Evolutionary conservation across 805 yeast species (phyloP).

Genomic region (Schwanniomyces occidentalis): DNA sequence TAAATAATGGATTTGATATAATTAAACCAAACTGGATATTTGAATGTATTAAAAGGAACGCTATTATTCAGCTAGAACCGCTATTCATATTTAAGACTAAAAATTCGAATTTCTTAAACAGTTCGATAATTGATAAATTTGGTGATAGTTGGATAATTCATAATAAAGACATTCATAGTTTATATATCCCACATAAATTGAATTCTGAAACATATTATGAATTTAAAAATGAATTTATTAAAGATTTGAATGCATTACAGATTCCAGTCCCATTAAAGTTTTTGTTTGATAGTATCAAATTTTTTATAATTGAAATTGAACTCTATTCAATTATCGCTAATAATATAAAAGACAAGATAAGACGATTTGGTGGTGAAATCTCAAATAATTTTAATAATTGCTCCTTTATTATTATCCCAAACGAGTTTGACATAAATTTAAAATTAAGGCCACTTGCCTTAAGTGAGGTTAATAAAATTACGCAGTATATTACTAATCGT

Average conservation of each 20-base stretch:
- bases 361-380: conserved; percentile 47
- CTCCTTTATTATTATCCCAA: conserved; percentile 41
- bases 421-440: conserved; percentile 9
- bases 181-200: conserved; percentile 15
- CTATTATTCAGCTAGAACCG: conserved; percentile 59
- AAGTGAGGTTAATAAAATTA: conserved; percentile 13
- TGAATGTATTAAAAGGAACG: conserved; percentile 53
- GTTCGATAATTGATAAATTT: conserved; percentile 47
- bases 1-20: conserved; percentile 53
- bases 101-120: conserved; percentile 17
- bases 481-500: conserved; percentile 12
- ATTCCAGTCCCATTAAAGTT: conserved; percentile 21
- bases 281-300: conserved; percentile 35
- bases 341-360: conserved; percentile 26
- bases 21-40: conserved; percentile 70
- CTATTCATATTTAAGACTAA: conserved; percentile 51
- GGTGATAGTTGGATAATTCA: conserved; percentile 61
- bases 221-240: conserved; percentile 10
- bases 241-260: conserved; percentile 12
- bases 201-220: conserved; percentile 11
- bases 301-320: conserved; percentile 27
- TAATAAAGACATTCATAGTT: conserved; percentile 5
- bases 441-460: conserved; percentile 6
- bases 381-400: conserved; percentile 21
- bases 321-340: conserved; percentile 5